Evolutionary conservation across 768 basidiomycete species (phyloP), one percentile per base, ranked within the genome.

Genomic region (Suillus variegatus): DNA sequence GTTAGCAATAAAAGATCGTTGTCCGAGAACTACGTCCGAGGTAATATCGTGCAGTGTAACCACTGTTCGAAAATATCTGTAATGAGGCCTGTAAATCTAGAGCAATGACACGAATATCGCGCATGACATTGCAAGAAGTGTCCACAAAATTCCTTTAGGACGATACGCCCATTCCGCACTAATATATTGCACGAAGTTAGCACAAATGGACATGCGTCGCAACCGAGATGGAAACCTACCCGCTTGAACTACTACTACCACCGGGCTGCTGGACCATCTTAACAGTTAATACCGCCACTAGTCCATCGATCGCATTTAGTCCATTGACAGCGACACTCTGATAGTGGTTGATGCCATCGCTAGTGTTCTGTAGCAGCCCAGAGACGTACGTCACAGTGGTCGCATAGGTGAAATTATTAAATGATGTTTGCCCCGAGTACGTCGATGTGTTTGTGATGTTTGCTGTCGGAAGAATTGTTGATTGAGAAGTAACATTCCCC

Each of bases 201-300:
- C 7, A 40, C 6, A 25, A 16, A 58, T 67, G 61, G 69, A 65
- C 16, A 28, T 0, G 12, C n/a, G 25, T 44, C 44, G 13, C 13
- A n/a, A 36, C 7, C 22, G 52, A 51, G 61, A 54, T 38, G 1
- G 25, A 5, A 22, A 71, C 75, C 6, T 43, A 77, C 76, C 70
- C 70, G 65, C 57, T 74, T 1, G 70, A 3, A 35, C 28, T 60
- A 54, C 44, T 47, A 7, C 68, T 47, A 5, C 68, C 32, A 36
- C 66, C 52, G 3, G 84, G 84, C 44, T 63, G 63, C 35, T 64
- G 71, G 1, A 85, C 82, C 49, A 97, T 88, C 70, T 83, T 85
- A 56, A 95, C 89, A 1, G 86, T 87, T 68, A 96, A 68, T 1
- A 97, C 79, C 0, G 92, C 93, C 4, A 96, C 90, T 13, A 94